Evolutionary conservation across 371 early-diverging fungal genomes (phyloP).

Genomic region (Circinella minor): DNA sequence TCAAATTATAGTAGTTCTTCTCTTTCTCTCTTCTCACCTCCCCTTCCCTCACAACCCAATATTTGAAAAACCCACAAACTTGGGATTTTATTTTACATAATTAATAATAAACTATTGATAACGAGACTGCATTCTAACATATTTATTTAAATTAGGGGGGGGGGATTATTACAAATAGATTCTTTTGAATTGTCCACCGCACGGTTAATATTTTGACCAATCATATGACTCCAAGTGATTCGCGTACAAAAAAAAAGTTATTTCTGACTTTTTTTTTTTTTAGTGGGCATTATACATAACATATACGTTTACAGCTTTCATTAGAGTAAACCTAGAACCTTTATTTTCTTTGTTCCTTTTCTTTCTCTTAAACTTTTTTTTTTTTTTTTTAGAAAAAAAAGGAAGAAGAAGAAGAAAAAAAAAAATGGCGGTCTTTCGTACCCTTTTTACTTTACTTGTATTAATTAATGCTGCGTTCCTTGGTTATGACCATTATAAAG

Average conservation of each 20-base stretch:
- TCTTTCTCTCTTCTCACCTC: too few species aligned
- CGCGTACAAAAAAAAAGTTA: not conserved
- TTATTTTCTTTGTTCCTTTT: not conserved
- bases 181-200: slow-evolving; percentile 7
- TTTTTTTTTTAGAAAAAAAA: not conserved
- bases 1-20: too few species aligned
- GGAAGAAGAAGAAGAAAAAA: too few species aligned
- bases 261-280: too few species aligned
- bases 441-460: slow-evolving; percentile 42
- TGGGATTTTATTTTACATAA: too few species aligned
- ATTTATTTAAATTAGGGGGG: too few species aligned
- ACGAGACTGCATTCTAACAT: too few species aligned
- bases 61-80: too few species aligned
- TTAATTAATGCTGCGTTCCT: slow-evolving; percentile 42
- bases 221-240: not conserved
- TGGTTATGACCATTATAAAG: slow-evolving; percentile 48
- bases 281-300: not conserved
- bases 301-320: too few species aligned
- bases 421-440: slow-evolving; percentile 40
- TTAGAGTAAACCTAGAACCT: not conserved
- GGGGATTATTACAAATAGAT: too few species aligned
- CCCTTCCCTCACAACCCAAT: too few species aligned
- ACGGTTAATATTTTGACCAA: not conserved
- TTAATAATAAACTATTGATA: too few species aligned
- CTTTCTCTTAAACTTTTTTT: not conserved